Evolutionary conservation across 2,329 filamentous ascomycete species (phyloP).

Genomic region (Thelonectria olida): DNA sequence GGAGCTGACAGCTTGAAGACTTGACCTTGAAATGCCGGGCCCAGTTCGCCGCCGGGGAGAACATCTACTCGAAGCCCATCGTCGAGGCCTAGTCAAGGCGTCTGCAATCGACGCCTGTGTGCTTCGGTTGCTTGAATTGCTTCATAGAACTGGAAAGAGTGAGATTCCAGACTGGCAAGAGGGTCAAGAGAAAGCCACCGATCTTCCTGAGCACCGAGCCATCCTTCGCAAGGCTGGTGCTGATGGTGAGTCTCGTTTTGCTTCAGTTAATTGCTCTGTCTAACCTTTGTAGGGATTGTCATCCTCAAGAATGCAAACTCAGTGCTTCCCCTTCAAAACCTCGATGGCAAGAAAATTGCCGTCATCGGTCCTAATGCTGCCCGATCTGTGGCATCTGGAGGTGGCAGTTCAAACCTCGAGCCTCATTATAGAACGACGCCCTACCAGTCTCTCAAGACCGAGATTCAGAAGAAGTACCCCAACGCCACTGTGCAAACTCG

Average conservation of each 20-base stretch:
- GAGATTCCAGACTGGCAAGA: constrained; percentile 23
- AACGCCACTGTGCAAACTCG: constrained; percentile 11
- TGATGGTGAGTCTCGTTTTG: neutral
- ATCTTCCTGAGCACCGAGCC: constrained; percentile 21
- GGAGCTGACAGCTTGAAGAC: neutral
- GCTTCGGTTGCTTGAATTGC: constrained; percentile 14
- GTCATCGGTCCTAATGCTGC: constrained; percentile 65
- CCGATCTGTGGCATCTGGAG: constrained; percentile 43
- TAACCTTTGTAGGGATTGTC: constrained; percentile 16
- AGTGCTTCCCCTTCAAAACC: constrained; percentile 6
- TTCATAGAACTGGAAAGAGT: constrained; percentile 21
- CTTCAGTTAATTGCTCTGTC: neutral
- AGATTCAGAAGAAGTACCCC: constrained; percentile 7
- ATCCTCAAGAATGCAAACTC: constrained; percentile 19
- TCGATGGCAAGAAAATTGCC: constrained; percentile 51
- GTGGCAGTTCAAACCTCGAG: constrained; percentile 44
- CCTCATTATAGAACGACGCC: constrained; percentile 45
- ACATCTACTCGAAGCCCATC: constrained; percentile 21
- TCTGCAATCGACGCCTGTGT: constrained; percentile 20
- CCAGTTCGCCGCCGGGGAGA: constrained; percentile 21
- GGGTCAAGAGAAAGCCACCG: constrained; percentile 16
- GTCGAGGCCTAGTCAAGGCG: constrained; percentile 12
- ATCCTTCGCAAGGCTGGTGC: constrained; percentile 26
- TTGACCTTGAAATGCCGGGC: constrained; percentile 31
- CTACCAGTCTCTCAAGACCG: constrained; percentile 31